Conservation (phyloP, 805 yeast species). For the Dipodascopsis uninucleata region DNA sequence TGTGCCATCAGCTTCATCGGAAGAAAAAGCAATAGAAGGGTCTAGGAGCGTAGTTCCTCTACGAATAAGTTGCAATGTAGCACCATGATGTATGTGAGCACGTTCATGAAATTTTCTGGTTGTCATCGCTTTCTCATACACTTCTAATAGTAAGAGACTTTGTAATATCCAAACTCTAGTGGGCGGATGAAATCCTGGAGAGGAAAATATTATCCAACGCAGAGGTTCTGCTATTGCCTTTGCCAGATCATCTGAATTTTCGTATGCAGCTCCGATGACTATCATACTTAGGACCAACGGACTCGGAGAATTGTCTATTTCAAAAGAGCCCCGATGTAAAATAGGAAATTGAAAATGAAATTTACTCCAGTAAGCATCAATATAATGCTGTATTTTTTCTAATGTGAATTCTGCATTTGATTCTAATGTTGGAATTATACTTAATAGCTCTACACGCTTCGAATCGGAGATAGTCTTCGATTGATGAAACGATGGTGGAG, state of each 20-base stretch:
- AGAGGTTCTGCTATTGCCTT: slow-evolving; percentile 52
- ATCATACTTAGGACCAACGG: slow-evolving; percentile 54
- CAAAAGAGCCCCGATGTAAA: slow-evolving; percentile 57
- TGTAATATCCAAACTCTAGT: slow-evolving; percentile 74
- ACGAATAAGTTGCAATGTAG: slow-evolving; percentile 65
- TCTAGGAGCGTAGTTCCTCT: slow-evolving; percentile 36
- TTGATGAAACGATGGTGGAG: slow-evolving; percentile 38
- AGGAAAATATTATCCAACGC: slow-evolving; percentile 65
- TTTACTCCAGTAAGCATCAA: slow-evolving; percentile 49
- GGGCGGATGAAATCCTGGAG: slow-evolving; percentile 72
- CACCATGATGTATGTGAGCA: slow-evolving; percentile 81
- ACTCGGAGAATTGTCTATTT: slow-evolving; percentile 46
- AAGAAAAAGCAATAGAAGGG: slow-evolving; percentile 2
- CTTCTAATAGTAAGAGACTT: slow-evolving; percentile 64
- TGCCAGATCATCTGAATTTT: slow-evolving; percentile 38
- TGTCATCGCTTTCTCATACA: slow-evolving; percentile 71
- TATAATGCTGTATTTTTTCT: slow-evolving; percentile 34
- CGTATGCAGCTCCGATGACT: slow-evolving; percentile 55
- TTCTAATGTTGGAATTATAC: slow-evolving; percentile 34
- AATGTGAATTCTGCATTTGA: slow-evolving; percentile 39
- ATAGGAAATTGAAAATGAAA: slow-evolving; percentile 60
- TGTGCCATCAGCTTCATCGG: slow-evolving; percentile 13
- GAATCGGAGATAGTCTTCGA: slow-evolving; percentile 34
- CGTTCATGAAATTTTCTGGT: slow-evolving; percentile 72
- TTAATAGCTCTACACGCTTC: slow-evolving; percentile 31